These are phyloP conservation scores for Corrigiola litoralis DNA, from an alignment of 179 eudicot species.

Conservation along the genomic window DNA sequence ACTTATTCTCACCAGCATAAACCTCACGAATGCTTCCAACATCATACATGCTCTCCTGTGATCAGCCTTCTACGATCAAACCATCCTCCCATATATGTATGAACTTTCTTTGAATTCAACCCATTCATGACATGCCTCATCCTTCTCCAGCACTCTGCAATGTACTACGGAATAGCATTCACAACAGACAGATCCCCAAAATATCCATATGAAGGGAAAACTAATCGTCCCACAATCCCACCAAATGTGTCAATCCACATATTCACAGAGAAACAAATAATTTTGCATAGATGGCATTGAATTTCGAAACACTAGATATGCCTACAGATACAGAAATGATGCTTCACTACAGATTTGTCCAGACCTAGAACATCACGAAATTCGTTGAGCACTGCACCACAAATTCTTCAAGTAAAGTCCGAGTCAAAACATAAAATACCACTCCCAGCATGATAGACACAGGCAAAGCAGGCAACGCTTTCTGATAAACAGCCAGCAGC, in stretches of 20 bases:
- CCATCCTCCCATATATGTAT: neutral
- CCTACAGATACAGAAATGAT: conserved; percentile 1
- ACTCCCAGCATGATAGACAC: conserved; percentile 88
- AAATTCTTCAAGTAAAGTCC: conserved; percentile 73
- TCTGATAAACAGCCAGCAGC: conserved; percentile 81
- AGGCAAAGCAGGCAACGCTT: conserved; percentile 95
- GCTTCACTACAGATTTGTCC: neutral
- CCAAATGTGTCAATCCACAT: neutral
- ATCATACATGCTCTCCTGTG: neutral
- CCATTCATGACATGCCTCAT: neutral
- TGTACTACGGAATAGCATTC: neutral
- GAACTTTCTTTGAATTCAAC: neutral
- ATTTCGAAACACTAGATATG: no score
- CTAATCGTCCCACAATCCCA: no score
- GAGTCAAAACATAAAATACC: conserved; percentile 72
- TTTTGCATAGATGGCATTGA: no score
- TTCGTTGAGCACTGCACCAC: conserved; percentile 76
- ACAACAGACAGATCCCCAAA: neutral
- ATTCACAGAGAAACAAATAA: no score
- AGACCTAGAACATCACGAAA: conserved; percentile 76
- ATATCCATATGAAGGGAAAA: neutral
- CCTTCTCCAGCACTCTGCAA: neutral
- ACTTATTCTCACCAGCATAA: no score
- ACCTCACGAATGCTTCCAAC: neutral
- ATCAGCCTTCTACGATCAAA: neutral